phyloP scores from a whole-genome alignment of 148 eudicot genomes.

The Dysphania ambrosioides region DNA sequence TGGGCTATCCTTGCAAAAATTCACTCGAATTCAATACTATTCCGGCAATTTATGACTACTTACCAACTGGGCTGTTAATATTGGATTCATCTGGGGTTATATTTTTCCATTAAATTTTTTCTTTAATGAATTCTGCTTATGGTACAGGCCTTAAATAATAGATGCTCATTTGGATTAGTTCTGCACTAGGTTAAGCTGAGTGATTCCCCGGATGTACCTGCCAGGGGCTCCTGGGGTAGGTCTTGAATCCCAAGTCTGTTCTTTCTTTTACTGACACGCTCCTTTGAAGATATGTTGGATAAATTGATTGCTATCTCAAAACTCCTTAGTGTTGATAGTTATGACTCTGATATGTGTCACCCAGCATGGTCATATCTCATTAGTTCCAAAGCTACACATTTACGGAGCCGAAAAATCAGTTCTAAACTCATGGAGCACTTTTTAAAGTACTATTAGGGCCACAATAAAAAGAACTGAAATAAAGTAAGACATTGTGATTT shows the following conservation, averaged over 20 bases:
- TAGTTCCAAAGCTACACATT: background rate
- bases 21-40: no score
- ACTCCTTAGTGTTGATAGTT: no score
- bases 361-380: background rate
- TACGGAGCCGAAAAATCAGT: background rate
- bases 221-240: background rate
- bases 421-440: background rate
- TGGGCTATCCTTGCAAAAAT: no score
- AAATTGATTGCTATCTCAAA: no score
- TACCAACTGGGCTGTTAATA: no score
- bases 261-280: background rate
- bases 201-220: no score
- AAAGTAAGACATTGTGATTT: background rate
- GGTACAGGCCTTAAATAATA: background rate
- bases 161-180: background rate
- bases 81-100: background rate
- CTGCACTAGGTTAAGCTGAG: no score
- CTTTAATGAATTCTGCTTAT: background rate
- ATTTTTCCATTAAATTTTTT: no score
- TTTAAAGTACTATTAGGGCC: background rate
- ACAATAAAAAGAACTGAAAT: background rate
- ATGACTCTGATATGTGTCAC: background rate
- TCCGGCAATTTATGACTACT: no score
- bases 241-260: background rate
- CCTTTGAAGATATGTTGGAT: background rate